These are phyloP conservation scores for Phylloporus scabripes DNA, from an alignment of 768 basidiomycete species.

Conservation along the genomic window DNA sequence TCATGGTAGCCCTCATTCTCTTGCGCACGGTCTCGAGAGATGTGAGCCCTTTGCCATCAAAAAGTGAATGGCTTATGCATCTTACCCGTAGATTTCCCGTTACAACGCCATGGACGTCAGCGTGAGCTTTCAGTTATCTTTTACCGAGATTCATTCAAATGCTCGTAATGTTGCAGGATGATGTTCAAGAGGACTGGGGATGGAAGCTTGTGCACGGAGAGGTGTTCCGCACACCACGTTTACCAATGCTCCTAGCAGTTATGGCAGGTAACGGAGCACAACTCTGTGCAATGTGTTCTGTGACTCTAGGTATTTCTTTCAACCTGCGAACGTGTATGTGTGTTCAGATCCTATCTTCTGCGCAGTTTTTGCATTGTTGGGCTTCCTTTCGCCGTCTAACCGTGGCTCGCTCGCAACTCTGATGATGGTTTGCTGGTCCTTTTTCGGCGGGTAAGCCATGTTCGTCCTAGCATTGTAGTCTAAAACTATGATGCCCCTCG, in stretches of 20 bases:
- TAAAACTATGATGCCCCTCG: background rate
- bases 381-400: constrained; percentile 94
- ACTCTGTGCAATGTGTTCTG: constrained; percentile 72
- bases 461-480: background rate
- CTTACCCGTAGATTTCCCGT: constrained; percentile 33
- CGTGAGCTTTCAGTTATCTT: constrained; percentile 38
- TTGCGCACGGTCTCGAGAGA: constrained; percentile 83
- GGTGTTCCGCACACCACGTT: constrained; percentile 80
- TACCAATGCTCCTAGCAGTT: constrained; percentile 74
- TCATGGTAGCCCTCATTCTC: constrained; percentile 91
- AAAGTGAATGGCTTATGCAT: background rate
- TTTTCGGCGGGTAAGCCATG: constrained; percentile 71
- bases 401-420: constrained; percentile 85
- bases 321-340: background rate
- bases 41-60: constrained; percentile 37
- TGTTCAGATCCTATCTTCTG: constrained; percentile 2
- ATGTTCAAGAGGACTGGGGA: constrained; percentile 96
- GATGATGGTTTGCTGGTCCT: constrained; percentile 71
- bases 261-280: constrained; percentile 72
- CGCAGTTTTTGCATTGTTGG: constrained; percentile 83
- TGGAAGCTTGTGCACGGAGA: constrained; percentile 98
- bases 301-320: constrained; percentile 65
- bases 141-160: background rate
- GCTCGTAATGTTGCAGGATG: constrained; percentile 50
- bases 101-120: constrained; percentile 93